phyloP scores from a whole-genome alignment of 2,329 filamentous ascomycete species.

The Diplodia mutila region DNA sequence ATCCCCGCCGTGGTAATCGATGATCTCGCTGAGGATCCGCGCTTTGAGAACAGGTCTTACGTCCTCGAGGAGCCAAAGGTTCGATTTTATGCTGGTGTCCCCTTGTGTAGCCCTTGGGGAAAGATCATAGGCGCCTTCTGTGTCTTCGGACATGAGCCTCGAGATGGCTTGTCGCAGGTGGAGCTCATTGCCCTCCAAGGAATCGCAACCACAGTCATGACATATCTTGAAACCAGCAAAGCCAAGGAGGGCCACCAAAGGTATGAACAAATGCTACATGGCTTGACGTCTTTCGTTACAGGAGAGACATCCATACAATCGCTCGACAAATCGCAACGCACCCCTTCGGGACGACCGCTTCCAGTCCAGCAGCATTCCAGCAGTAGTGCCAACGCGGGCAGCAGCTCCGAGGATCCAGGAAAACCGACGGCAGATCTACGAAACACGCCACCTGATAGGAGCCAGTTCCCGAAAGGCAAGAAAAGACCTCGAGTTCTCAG shows the following conservation, averaged over 20 bases:
- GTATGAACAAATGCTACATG: constrained; percentile 38
- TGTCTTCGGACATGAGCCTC: constrained; percentile 34
- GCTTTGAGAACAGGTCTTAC: constrained; percentile 10
- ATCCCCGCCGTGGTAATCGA: constrained; percentile 18
- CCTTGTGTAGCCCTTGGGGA: constrained; percentile 33
- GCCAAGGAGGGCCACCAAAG: constrained; percentile 30
- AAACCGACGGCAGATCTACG: background rate
- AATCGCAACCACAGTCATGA: constrained; percentile 34
- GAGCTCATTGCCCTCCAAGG: constrained; percentile 38
- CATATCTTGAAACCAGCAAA: constrained; percentile 32
- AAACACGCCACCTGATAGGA: background rate
- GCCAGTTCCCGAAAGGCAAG: background rate
- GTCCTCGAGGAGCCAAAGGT: constrained; percentile 26
- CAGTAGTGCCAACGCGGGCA: background rate
- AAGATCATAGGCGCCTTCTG: constrained; percentile 34
- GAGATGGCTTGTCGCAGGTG: constrained; percentile 30
- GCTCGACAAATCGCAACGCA: constrained; percentile 6
- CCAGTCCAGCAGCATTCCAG: background rate
- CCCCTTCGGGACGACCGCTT: background rate
- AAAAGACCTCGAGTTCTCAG: background rate
- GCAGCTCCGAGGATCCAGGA: background rate
- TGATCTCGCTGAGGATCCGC: constrained; percentile 4
- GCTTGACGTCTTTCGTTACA: constrained; percentile 36
- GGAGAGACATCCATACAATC: constrained; percentile 29
- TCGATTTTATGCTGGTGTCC: constrained; percentile 39